Conservation (phyloP, 306 rosid species). For the Leucaena leucocephala region DNA sequence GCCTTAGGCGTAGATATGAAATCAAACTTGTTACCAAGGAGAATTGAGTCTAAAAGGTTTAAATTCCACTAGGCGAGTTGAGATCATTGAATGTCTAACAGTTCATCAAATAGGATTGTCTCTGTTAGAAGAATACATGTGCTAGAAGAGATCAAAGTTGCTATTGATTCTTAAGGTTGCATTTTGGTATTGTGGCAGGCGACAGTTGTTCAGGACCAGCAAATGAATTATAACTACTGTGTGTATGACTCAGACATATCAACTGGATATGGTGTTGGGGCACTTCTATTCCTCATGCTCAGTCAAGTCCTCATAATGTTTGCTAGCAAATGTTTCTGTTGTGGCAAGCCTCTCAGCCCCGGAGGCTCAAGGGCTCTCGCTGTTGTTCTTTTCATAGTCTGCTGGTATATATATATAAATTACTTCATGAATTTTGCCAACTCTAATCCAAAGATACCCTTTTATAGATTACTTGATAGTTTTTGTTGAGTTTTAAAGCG, state of each 20-base stretch:
- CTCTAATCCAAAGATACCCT: neutral
- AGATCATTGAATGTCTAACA: too few relatives aligned
- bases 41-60: too few relatives aligned
- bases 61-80: too few relatives aligned
- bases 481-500: neutral
- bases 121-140: too few relatives aligned
- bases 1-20: neutral
- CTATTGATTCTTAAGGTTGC: neutral
- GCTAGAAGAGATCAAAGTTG: neutral
- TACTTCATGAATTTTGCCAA: neutral
- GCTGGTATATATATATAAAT: neutral
- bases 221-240: constrained; percentile 16
- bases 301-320: constrained; percentile 3
- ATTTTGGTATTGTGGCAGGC: neutral
- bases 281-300: constrained; percentile 11
- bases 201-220: neutral
- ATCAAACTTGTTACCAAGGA: too few relatives aligned
- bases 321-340: constrained; percentile 10
- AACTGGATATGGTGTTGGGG: constrained; percentile 23
- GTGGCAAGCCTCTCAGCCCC: constrained; percentile 24
- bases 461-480: neutral
- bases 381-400: constrained; percentile 13
- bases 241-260: constrained; percentile 27
- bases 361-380: constrained; percentile 26
- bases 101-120: too few relatives aligned